A percentile compares a stretch with the other conserved stretches of the same genome.
Evolutionary conservation across 768 basidiomycete genomes (phyloP).

Genomic region (Mycena metata): DNA sequence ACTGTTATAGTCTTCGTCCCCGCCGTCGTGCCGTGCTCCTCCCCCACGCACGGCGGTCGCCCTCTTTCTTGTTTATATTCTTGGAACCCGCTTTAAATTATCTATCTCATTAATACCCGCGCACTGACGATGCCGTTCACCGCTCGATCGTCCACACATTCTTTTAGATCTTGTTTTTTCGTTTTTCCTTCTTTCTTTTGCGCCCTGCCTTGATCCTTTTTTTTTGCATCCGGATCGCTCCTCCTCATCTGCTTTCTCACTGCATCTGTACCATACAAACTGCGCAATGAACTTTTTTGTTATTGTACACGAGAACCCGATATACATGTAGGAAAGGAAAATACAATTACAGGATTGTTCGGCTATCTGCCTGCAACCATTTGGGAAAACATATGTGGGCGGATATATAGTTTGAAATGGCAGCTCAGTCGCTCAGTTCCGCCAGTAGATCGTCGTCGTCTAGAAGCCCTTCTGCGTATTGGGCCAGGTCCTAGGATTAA

Average conservation of each 20-base stretch:
- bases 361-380: too few species aligned
- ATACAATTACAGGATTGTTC: neutral
- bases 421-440: constrained; percentile 44
- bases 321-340: neutral
- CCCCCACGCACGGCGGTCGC: constrained; percentile 14
- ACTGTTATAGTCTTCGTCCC: constrained; percentile 59
- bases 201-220: too few species aligned
- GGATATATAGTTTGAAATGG: too few species aligned
- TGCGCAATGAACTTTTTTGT: constrained; percentile 25
- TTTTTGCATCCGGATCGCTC: too few species aligned
- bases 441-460: constrained; percentile 50
- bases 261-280: constrained; percentile 34
- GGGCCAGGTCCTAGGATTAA: constrained; percentile 42
- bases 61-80: neutral
- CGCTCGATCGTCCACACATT: constrained; percentile 30
- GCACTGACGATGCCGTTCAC: neutral
- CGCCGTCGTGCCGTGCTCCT: constrained; percentile 14
- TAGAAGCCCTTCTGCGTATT: constrained; percentile 54
- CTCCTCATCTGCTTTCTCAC: constrained; percentile 32
- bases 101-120: constrained; percentile 16
- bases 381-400: too few species aligned
- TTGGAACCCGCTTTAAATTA: too few species aligned
- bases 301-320: constrained; percentile 11
- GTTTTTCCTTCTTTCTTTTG: too few species aligned
- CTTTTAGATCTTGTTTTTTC: constrained; percentile 11